Base-by-base conservation (phyloP, 768 basidiomycete genomes). In the Ramaria sp. region DNA sequence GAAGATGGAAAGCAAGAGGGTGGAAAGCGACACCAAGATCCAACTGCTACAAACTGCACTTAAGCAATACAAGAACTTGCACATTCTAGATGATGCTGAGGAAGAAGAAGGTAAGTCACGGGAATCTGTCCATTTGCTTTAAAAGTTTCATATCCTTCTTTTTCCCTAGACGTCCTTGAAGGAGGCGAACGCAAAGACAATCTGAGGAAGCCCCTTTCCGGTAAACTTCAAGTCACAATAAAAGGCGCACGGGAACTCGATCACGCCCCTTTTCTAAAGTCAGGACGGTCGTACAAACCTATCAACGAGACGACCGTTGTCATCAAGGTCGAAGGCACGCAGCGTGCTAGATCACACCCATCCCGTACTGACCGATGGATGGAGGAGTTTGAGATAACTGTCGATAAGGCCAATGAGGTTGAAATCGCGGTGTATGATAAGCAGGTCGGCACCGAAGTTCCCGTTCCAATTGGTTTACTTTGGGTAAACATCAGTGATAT, bases 401-500 rank as follows among this genome's bases (percentile, higher is more conserved):
- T 98, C 38, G 95, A 98, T 73, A 98, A 98, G 69, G 94, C 95
- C 13, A 97, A 95, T 65, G 96, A 99, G 74, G 88, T 97, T 48
- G 96, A 98, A 70, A 84, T 99, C 50, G 88, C 91, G 28, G 80
- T 99, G 30, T 93, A 92, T 62, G 96, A 99, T 69, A 91, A 91
- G 61, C 88, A 89, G 62, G 78, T 80, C 18, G 84, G 82, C 55
- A 89, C 92, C 58, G 71, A 73, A 13, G 79, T 91, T 60, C 83
- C 90, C 0, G 78, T 88, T 13, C 94, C 93, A 32, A 93, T 98
- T 58, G 96, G 95, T 27, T 76, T 98, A 61, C 73, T 97, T 24
- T 99, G 96, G 96, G 78, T 99, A 58, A 81, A 86, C 61, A 86
- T 98, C 59, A 88, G 79, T 59, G 96, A 99, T 67, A 73, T 99